These are phyloP conservation scores for Cyberlindnera nakhonratchasimensis DNA, from an alignment of 805 yeast genomes.

Conservation along the genomic window DNA sequence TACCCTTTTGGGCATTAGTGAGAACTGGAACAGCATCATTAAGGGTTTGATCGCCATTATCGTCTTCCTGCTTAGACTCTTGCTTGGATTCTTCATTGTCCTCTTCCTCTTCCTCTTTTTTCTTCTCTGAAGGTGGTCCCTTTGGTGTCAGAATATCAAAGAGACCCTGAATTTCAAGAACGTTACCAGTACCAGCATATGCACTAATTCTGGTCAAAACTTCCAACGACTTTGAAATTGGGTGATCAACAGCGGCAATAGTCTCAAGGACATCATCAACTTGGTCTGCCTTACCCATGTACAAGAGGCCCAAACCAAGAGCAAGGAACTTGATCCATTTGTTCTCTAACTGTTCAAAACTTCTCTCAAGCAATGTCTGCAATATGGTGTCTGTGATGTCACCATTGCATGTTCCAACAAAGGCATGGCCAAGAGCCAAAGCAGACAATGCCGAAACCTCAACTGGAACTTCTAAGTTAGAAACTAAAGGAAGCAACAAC, in stretches of 20 bases:
- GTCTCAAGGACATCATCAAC: slow-evolving; percentile 93
- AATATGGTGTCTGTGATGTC: slow-evolving; percentile 90
- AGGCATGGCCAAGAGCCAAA: slow-evolving; percentile 87
- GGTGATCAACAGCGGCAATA: slow-evolving; percentile 92
- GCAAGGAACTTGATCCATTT: slow-evolving; percentile 91
- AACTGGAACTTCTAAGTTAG: slow-evolving; percentile 68
- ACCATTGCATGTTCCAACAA: slow-evolving; percentile 94
- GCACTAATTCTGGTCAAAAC: slow-evolving; percentile 91
- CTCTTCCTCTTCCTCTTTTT: slow-evolving; percentile 57
- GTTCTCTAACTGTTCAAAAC: slow-evolving; percentile 67
- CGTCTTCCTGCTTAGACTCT: slow-evolving; percentile 30
- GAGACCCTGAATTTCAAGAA: slow-evolving; percentile 85
- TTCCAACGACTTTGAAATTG: slow-evolving; percentile 83
- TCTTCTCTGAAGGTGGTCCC: slow-evolving; percentile 56
- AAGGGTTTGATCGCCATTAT: slow-evolving; percentile 30
- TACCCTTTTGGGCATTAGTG: slow-evolving; percentile 29
- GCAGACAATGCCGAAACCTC: slow-evolving; percentile 86
- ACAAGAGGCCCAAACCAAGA: slow-evolving; percentile 85
- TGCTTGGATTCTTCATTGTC: slow-evolving; percentile 42
- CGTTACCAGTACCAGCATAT: slow-evolving; percentile 97
- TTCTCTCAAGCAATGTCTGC: slow-evolving; percentile 86
- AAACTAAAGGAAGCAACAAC: slow-evolving; percentile 74
- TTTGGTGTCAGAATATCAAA: slow-evolving; percentile 78
- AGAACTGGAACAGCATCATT: slow-evolving; percentile 26
- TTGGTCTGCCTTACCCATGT: slow-evolving; percentile 91